Evolutionary conservation across 1,284 basidiomycete genomes (phyloP), one percentile per base, ranked within the genome.

Genomic region (Leccinum colubrinum): DNA sequence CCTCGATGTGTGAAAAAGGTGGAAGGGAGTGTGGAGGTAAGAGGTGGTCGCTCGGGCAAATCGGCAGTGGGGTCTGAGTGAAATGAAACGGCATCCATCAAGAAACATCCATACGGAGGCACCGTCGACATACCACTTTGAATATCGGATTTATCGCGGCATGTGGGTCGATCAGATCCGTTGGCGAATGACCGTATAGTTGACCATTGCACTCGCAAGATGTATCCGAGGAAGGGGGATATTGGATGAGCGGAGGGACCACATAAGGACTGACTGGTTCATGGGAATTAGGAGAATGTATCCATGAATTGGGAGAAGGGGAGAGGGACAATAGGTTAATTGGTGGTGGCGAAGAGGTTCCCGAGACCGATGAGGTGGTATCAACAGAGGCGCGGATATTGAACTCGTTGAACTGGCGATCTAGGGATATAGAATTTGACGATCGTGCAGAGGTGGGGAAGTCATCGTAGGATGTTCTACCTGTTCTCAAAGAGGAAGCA

Each of bases 91-190:
- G 46, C 57, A 55, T 56, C 59, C 50, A 61, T 69, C 55, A 67
- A 68, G 66, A 41, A 71, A 65, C 67, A 66, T 68, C 51, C 68
- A 71, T 64, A 65, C 66, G 72, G 70, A 30, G 17, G 72, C 64
- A 77, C 63, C 43, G 73, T 67, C 66, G 74, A 81, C 92, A 83
- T 77, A 94, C 93, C 76, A 95, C 92, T 83, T 91, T 88, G 82
- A 95, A 95, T 77, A 94, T 94, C 43, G 93, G 92, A 76, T 95
- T 94, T 71, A 94, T 92, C 43, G 81, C 83, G 58, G 86, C 84
- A 72, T 87, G 86, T 27, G 86, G 78, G 65, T 83, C 84, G 48
- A 80, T 77, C 57, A 81, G 80, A 46, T 85, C 82, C 69, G 81
- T 83, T 66, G 84, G 77, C 3, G 81, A 80, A 65, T 78, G 78